Evolutionary conservation across 345 rosid species (phyloP), one percentile per base, ranked within the genome.

Genomic region (Jatropha curcas): DNA sequence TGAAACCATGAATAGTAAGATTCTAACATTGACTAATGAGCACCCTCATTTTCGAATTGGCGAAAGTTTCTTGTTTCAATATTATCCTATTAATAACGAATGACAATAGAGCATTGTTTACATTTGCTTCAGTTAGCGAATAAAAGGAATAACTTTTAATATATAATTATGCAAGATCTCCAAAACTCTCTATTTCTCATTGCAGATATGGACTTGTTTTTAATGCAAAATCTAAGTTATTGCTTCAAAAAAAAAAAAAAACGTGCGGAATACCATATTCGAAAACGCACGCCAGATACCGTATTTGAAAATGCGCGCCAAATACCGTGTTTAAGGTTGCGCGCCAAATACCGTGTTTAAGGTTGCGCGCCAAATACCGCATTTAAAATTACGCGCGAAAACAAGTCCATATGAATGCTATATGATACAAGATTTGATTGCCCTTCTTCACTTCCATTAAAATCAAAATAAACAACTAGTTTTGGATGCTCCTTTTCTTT

Each of bases 141-240:
- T 52, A 24, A 22, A 72, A 22, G 48, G 68, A 16, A 73, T 53
- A 19, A 55, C 45, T 51, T 43, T 41, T 39, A 53, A 53, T 55
- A 62, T 31, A 55, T 20, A 39, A 27, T 65, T 41, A 59, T 6
- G 0, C 17, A 39, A 52, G 5, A 63, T 62, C 17, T 56, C 33
- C 7, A 67, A 19, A 24, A 34, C 53, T 7, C 25, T 58, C 7
- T n/a, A n/a, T n/a, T n/a, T n/a, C 11, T 41, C 45, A n/a, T 28
- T 24, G 35, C 77, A 7, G 12, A 31, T 31, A 65, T 74, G 52
- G 9, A 24, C 14, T 45, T 60, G 56, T 60, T 58, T 67, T 58
- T 46, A 56, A 62, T 46, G 27, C 60, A 19, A 51, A 33, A 34
- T 65, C 59, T 31, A 59, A 75, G 27, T 10, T 7, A 51, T 68